Conservation (phyloP, 1,284 basidiomycete species). For the Somion occarium region DNA sequence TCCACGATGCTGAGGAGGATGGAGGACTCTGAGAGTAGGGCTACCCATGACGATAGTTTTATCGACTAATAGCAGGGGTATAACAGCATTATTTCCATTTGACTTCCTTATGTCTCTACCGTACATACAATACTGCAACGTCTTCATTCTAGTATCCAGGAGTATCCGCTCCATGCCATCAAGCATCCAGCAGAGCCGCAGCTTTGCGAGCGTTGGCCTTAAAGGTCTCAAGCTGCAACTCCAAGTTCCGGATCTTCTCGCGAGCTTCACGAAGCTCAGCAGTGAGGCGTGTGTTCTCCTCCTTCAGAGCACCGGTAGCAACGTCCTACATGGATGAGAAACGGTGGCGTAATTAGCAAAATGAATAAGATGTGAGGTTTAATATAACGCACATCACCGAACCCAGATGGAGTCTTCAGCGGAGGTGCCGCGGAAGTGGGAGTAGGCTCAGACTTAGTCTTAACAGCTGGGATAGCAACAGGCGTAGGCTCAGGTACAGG, state of each 20-base stretch:
- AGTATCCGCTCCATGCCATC: neutral
- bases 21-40: too few relatives aligned
- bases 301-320: conserved; percentile 28
- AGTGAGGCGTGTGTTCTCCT: conserved; percentile 61
- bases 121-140: too few relatives aligned
- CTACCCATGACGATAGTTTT: too few relatives aligned
- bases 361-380: conserved; percentile 16
- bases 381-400: neutral
- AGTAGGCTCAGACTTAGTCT: conserved; percentile 21
- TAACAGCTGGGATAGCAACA: conserved; percentile 22
- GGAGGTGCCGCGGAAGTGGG: neutral
- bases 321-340: conserved; percentile 16
- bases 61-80: too few relatives aligned
- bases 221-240: conserved; percentile 77
- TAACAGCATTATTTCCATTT: too few relatives aligned
- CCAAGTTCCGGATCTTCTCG: conserved; percentile 74
- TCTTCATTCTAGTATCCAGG: too few relatives aligned
- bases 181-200: conserved; percentile 25
- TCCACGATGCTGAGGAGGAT: too few relatives aligned
- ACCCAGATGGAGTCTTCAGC: neutral
- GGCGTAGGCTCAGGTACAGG: conserved; percentile 26
- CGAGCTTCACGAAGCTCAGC: conserved; percentile 71
- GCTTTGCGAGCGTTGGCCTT: conserved; percentile 72
- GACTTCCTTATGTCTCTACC: too few relatives aligned
- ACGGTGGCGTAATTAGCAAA: too few relatives aligned